A percentile compares a stretch with the other conserved stretches of the same genome.
phyloP scores from a whole-genome alignment of 371 early-diverging fungal genomes.

The Saksenaea vasiformis region DNA sequence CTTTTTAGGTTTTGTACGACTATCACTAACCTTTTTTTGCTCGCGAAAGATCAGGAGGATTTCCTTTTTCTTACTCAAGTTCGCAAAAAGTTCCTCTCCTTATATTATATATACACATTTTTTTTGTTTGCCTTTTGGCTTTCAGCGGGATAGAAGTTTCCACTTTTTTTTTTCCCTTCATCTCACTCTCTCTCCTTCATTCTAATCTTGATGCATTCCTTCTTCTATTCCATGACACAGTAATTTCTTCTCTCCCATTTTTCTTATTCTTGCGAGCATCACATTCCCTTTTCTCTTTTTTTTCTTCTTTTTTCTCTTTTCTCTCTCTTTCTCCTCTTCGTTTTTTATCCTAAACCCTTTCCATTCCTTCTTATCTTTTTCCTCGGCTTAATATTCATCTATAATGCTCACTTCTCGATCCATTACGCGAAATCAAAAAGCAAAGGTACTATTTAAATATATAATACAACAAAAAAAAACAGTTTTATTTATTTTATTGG shows the following conservation, averaged over 20 bases:
- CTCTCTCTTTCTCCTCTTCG: slow-evolving; percentile 9
- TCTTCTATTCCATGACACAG: slow-evolving; percentile 13
- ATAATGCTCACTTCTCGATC: slow-evolving; percentile 21
- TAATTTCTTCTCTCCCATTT: slow-evolving; percentile 5
- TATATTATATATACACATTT: not conserved
- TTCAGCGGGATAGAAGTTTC: not conserved
- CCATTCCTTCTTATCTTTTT: slow-evolving; percentile 18
- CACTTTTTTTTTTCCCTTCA: slow-evolving; percentile 6
- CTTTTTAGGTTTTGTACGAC: not conserved
- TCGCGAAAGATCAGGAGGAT: not conserved
- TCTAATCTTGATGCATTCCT: slow-evolving; percentile 13
- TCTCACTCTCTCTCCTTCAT: slow-evolving; percentile 3
- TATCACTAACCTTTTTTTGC: not conserved
- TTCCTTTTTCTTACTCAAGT: not conserved
- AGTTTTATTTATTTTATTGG: not conserved
- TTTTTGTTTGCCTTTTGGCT: slow-evolving; percentile 4
- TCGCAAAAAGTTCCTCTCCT: not conserved
- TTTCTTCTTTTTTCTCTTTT: not conserved
- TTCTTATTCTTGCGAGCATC: not conserved
- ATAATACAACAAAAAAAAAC: not conserved
- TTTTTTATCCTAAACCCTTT: slow-evolving; percentile 8
- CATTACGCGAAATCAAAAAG: slow-evolving; percentile 27
- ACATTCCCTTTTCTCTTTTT: not conserved
- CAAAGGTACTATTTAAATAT: slow-evolving; percentile 19
- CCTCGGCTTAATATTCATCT: not conserved